A percentile compares a stretch with the other conserved stretches of the same genome.
These are phyloP conservation scores for Thalia dealbata DNA, from an alignment of 176 grass and related monocot genomes.

Conservation along the genomic window DNA sequence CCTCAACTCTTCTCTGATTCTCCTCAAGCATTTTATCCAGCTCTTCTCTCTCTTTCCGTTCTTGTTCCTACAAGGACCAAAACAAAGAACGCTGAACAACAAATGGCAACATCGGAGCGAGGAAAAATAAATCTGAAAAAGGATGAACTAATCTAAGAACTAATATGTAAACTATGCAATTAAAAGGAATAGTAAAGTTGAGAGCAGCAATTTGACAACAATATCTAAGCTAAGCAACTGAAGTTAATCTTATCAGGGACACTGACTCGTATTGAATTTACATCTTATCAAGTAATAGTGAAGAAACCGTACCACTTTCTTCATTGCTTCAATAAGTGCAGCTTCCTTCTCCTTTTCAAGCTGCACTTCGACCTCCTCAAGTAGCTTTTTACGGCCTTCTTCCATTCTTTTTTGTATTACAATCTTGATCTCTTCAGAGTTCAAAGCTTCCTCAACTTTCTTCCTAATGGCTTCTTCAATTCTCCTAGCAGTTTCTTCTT, in stretches of 20 bases:
- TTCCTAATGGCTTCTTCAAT: constrained; percentile 91
- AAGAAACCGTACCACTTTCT: constrained; percentile 48
- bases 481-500: constrained; percentile 87
- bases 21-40: constrained; percentile 77
- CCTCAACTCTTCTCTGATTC: constrained; percentile 75
- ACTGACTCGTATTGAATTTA: no score
- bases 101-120: not conserved
- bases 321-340: constrained; percentile 46
- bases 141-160: not conserved
- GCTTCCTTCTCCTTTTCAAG: constrained; percentile 93
- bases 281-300: no score
- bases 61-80: constrained; percentile 39
- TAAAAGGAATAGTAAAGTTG: not conserved
- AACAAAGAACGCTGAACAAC: constrained; percentile 6
- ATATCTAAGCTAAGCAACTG: no score
- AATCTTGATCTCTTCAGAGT: constrained; percentile 75
- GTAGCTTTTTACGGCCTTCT: constrained; percentile 70
- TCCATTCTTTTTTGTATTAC: constrained; percentile 91
- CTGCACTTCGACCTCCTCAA: constrained; percentile 54
- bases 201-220: not conserved
- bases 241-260: no score
- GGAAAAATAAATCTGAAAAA: not conserved
- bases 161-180: not conserved
- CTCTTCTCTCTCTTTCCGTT: constrained; percentile 66
- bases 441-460: constrained; percentile 79